These are phyloP conservation scores for Thelonectria discophora DNA, from an alignment of 2,329 filamentous ascomycete species.

Conservation along the genomic window DNA sequence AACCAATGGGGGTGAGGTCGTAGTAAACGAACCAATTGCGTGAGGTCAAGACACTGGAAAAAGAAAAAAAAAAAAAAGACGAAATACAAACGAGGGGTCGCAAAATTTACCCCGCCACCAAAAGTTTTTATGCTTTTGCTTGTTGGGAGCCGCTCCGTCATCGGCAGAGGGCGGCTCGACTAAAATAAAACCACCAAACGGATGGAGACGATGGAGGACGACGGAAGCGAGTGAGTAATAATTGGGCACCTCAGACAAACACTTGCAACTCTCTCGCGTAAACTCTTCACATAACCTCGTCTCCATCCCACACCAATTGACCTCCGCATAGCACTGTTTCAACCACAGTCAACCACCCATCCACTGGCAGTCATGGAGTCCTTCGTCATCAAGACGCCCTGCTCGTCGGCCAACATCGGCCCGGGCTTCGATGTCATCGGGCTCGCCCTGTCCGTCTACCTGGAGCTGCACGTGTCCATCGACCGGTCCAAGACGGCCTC, in stretches of 20 bases:
- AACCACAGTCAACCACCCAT: constrained; percentile 43
- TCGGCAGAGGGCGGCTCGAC: constrained; percentile 16
- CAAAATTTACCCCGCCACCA: constrained; percentile 16
- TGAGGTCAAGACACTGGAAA: too few species aligned
- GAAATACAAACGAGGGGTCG: constrained; percentile 4
- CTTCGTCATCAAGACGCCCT: constrained; percentile 82
- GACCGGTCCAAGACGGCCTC: constrained; percentile 65
- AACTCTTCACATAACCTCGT: constrained; percentile 14
- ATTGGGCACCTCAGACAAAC: constrained; percentile 7
- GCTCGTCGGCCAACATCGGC: constrained; percentile 96
- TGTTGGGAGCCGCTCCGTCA: constrained; percentile 24
- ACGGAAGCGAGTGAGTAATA: constrained; percentile 11
- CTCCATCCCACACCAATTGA: constrained; percentile 18
- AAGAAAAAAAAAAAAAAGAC: not conserved
- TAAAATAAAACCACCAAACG: constrained; percentile 4
- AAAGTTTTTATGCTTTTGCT: constrained; percentile 3
- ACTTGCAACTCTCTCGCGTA: constrained; percentile 8
- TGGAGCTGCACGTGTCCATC: constrained; percentile 86
- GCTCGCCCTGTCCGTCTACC: constrained; percentile 90
- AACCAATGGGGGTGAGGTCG: not conserved
- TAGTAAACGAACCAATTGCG: constrained; percentile 1
- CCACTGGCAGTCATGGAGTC: constrained; percentile 68
- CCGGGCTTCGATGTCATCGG: constrained; percentile 98
- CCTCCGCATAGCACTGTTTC: constrained; percentile 27
- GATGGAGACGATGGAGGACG: not conserved